Conservation (phyloP, 306 rosid species). For the Inga laurina region DNA sequence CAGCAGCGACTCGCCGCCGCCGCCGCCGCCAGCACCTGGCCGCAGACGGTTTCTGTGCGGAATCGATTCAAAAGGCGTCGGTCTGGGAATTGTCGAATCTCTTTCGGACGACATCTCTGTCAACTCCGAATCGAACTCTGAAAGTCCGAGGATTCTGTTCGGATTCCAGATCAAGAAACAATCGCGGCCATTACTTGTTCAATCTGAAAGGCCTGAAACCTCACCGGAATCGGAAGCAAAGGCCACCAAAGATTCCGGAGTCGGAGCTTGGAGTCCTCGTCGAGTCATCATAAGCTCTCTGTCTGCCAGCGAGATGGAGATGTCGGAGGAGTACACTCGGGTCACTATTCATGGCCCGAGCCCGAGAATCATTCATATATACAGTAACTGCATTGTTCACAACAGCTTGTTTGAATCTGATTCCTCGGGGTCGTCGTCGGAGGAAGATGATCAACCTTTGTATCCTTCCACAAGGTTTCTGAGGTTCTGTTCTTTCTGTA, state of each 20-base stretch:
- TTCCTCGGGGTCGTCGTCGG: conserved; percentile 8
- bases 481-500: conserved; percentile 64
- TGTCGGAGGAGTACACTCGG: conserved; percentile 88
- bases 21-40: conserved; percentile 44
- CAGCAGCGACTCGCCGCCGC: conserved; percentile 68
- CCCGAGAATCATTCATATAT: conserved; percentile 81
- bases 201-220: conserved; percentile 43
- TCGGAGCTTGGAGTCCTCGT: conserved; percentile 34
- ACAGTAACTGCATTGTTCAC: conserved; percentile 68
- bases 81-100: conserved; percentile 81
- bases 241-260: conserved; percentile 37
- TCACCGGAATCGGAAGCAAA: conserved; percentile 41
- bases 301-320: conserved; percentile 75
- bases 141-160: conserved; percentile 63
- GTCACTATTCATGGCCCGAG: conserved; percentile 79
- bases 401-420: conserved; percentile 54
- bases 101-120: conserved; percentile 51
- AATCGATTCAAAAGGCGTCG: conserved; percentile 64
- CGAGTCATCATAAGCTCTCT: conserved; percentile 51
- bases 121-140: conserved; percentile 39
- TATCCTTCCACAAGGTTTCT: conserved; percentile 51
- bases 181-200: conserved; percentile 48
- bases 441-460: conserved; percentile 29
- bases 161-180: conserved; percentile 88
- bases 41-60: conserved; percentile 55